These are phyloP conservation scores for Ichthyophthirius multifiliis DNA, from an alignment of 169 alveolate genomes.

Conservation along the genomic window DNA sequence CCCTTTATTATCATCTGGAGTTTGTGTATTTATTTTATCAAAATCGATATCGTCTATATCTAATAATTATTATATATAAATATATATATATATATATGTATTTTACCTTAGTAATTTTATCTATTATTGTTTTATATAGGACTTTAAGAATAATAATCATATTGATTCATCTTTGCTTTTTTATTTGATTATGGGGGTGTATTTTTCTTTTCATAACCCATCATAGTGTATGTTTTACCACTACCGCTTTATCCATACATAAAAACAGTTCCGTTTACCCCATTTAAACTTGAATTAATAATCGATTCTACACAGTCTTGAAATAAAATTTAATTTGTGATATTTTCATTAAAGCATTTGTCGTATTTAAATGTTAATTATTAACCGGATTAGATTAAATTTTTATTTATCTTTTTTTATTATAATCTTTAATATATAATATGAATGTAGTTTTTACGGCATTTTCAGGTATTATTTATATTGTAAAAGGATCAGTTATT, in stretches of 20 bases:
- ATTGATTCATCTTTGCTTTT: background rate
- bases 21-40: background rate
- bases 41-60: constrained; percentile 5
- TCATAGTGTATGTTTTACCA: constrained; percentile 67
- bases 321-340: constrained; percentile 42
- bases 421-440: background rate
- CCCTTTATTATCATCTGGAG: constrained; percentile 8
- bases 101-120: background rate
- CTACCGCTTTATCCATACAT: constrained; percentile 63
- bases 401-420: background rate
- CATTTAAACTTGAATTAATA: constrained; percentile 50
- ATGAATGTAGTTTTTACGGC: background rate
- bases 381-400: background rate
- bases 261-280: constrained; percentile 70
- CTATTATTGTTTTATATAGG: background rate
- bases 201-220: constrained; percentile 26
- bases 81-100: no score
- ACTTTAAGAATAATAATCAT: background rate
- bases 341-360: constrained; percentile 48
- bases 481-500: background rate
- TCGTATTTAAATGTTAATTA: constrained; percentile 24
- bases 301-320: constrained; percentile 32
- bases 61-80: no score
- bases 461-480: constrained; percentile 3
- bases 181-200: background rate